A percentile compares a stretch with the other conserved stretches of the same genome.
Conservation (phyloP, 768 basidiomycete species). For the Leccinellum rugosiceps region DNA sequence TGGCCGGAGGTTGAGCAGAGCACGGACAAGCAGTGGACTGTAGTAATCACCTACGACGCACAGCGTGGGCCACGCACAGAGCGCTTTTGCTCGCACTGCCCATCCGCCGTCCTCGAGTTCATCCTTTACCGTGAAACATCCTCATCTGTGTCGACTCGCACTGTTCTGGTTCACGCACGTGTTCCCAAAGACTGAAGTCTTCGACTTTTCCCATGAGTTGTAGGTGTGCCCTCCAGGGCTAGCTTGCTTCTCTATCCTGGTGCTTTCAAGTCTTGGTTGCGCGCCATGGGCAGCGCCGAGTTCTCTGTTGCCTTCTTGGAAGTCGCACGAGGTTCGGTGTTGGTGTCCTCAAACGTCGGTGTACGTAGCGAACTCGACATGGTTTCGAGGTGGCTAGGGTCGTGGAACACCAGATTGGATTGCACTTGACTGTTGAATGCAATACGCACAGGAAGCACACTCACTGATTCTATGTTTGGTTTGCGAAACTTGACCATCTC, state of each 20-base stretch:
- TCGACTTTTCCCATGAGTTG: slow-evolving; percentile 36
- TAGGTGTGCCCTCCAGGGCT: slow-evolving; percentile 14
- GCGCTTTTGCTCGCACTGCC: slow-evolving; percentile 25
- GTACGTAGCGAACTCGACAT: slow-evolving; percentile 51
- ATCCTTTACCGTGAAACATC: slow-evolving; percentile 4
- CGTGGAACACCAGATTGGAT: slow-evolving; percentile 21
- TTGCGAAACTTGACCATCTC: slow-evolving; percentile 12
- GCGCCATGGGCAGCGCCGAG: slow-evolving; percentile 47
- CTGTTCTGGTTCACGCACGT: slow-evolving; percentile 38
- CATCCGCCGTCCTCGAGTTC: slow-evolving; percentile 28
- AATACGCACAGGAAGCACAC: slow-evolving; percentile 37
- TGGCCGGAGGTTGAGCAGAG: slow-evolving; percentile 36
- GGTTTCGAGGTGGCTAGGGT: slow-evolving; percentile 42
- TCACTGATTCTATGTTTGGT: slow-evolving; percentile 6
- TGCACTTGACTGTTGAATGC: slow-evolving; percentile 23
- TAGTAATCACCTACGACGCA: slow-evolving; percentile 1
- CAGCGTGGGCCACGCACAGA: slow-evolving; percentile 36
- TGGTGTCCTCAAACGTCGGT: slow-evolving; percentile 49
- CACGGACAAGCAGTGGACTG: slow-evolving; percentile 32
- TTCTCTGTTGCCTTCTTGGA: slow-evolving; percentile 17
- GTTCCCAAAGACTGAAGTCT: slow-evolving; percentile 40
- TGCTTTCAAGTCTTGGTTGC: slow-evolving; percentile 48
- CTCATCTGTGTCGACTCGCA: slow-evolving; percentile 23
- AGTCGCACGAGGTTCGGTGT: slow-evolving; percentile 23
- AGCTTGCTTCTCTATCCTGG: slow-evolving; percentile 43